Percentiles rank a stretch among this genome's conserved stretches.
Evolutionary conservation across 2,329 filamentous ascomycete species (phyloP).

Genomic region (Sphaerulina vaccinii): DNA sequence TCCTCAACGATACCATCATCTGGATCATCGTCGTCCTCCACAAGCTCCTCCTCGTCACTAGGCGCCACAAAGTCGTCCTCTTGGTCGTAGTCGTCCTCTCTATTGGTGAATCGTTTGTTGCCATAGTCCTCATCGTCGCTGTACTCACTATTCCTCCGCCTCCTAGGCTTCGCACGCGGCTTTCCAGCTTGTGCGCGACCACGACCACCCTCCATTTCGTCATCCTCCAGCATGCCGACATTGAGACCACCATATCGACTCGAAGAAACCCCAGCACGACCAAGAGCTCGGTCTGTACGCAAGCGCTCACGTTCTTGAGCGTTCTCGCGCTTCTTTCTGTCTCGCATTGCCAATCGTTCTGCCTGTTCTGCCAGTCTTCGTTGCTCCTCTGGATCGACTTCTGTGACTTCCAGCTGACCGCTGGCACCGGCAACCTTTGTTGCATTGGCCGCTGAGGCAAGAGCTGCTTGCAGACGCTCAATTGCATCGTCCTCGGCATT

Average conservation of each 20-base stretch:
- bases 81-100: slow-evolving; percentile 74
- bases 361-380: slow-evolving; percentile 71
- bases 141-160: slow-evolving; percentile 45
- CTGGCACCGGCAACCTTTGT: slow-evolving; percentile 51
- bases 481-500: slow-evolving; percentile 70
- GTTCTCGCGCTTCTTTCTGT: slow-evolving; percentile 61
- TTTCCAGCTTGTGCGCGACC: slow-evolving; percentile 29
- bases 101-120: slow-evolving; percentile 56
- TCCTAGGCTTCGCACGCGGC: slow-evolving; percentile 38
- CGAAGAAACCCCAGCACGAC: slow-evolving; percentile 49
- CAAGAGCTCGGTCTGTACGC: slow-evolving; percentile 50
- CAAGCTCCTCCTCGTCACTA: slow-evolving; percentile 68
- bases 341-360: slow-evolving; percentile 69
- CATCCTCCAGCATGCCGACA: slow-evolving; percentile 68
- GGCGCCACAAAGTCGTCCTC: slow-evolving; percentile 76
- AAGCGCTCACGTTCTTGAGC: slow-evolving; percentile 64
- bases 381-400: slow-evolving; percentile 71
- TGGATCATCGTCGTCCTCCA: slow-evolving; percentile 56
- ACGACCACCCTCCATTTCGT: slow-evolving; percentile 42
- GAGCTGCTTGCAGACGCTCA: slow-evolving; percentile 63
- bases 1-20: slow-evolving; percentile 47
- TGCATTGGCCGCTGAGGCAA: slow-evolving; percentile 63
- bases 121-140: slow-evolving; percentile 80
- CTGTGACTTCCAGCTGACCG: slow-evolving; percentile 66
- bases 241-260: slow-evolving; percentile 58